Evolutionary conservation across 2,329 filamentous ascomycete species (phyloP), one percentile per base, ranked within the genome.

Genomic region (Annulohypoxylon truncatum): DNA sequence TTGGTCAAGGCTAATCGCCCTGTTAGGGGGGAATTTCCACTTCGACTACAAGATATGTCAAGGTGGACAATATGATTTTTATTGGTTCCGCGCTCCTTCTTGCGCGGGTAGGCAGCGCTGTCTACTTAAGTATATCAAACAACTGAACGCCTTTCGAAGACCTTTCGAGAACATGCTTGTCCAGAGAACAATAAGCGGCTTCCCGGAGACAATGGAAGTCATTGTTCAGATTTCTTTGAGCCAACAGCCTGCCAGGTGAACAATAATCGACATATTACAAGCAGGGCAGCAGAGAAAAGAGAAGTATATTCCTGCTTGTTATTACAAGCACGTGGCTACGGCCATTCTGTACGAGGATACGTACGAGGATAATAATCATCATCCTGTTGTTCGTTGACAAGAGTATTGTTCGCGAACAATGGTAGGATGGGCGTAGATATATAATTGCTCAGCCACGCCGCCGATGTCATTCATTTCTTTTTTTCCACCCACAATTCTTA

Each of bases 211-310:
- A 64, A 67, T 50, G 10, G 40, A 54, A 18, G 10, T 20, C n/a
- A 58, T 67, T 64, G 60, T 61, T 31, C 18, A 6, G 38, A 13
- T 48, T 26, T 57, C 60, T 67, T 64, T 60, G 40, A 58, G 13
- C 29, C 3, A 15, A n/a, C 28, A n/a, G 4, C 28, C 31, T 8
- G 2, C 26, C 15, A 28, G 13, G 18, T 28, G 44, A 12, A 29
- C 10, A 22, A 3, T 24, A 7, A 15, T 15, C 29, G n/a, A 42
- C n/a, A 28, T 28, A 10, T 38, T 51, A 13, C n/a, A 24, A 44
- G 60, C 56, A 64, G 64, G 38, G 64, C 20, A 33, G 20, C 10
- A 29, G 29, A 54, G 18, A 26, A 50, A 26, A 38, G 40, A 50
- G 24, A 38, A 10, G 35, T 15, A 22, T 5, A 31, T 7, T 1